Evolutionary conservation across 768 basidiomycete genomes (phyloP).

Genomic region (Pulveroboletus sp.): DNA sequence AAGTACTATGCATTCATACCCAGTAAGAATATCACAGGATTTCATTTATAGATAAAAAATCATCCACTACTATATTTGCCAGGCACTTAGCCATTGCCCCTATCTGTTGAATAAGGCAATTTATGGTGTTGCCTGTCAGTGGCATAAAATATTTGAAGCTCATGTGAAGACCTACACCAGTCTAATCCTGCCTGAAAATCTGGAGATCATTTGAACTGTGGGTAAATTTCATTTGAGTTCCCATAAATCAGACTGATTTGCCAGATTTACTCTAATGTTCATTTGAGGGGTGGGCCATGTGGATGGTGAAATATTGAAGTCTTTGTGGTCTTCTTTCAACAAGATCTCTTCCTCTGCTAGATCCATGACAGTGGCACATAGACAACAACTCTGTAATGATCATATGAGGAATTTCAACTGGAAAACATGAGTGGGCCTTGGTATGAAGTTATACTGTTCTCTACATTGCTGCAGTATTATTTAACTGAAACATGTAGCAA

Average conservation of each 20-base stretch:
- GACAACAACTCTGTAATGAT: slow-evolving; percentile 19
- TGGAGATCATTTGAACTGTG: slow-evolving; percentile 16
- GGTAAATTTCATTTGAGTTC: slow-evolving; percentile 32
- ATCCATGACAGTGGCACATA: slow-evolving; percentile 21
- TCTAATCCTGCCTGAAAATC: neutral
- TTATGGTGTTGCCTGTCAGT: slow-evolving; percentile 33
- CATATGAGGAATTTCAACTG: slow-evolving; percentile 3
- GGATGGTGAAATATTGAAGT: slow-evolving; percentile 35
- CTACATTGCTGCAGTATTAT: too few relatives aligned
- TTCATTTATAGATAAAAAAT: slow-evolving; percentile 27
- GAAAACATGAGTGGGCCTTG: neutral
- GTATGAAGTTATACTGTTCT: neutral
- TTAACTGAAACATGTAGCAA: too few relatives aligned
- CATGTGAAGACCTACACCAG: neutral
- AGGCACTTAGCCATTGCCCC: slow-evolving; percentile 12
- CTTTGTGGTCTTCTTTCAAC: slow-evolving; percentile 31
- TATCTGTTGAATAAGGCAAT: slow-evolving; percentile 8
- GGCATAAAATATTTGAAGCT: slow-evolving; percentile 12
- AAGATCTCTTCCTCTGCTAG: slow-evolving; percentile 21
- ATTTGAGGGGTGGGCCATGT: slow-evolving; percentile 23
- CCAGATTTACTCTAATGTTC: slow-evolving; percentile 21
- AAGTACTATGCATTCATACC: neutral
- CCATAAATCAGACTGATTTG: slow-evolving; percentile 24
- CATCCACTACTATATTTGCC: slow-evolving; percentile 26
- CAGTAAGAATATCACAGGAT: neutral